A percentile compares a stretch with the other conserved stretches of the same genome.
phyloP scores from a whole-genome alignment of 192 early-diverging fungal genomes.

The Chytriomyces confervae region DNA sequence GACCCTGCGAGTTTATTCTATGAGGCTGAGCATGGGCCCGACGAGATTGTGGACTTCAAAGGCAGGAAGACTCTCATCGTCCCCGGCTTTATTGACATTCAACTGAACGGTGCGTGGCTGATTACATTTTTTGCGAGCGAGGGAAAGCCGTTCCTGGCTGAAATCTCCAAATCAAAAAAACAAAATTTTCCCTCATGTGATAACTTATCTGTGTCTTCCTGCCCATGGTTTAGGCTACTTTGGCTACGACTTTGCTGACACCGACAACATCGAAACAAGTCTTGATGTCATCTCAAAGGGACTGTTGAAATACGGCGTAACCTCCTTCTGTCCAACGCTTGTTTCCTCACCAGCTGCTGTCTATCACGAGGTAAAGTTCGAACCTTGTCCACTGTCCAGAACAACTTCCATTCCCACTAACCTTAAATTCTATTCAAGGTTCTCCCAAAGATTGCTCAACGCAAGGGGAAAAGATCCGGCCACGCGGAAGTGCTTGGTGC shows the following conservation, averaged over 20 bases:
- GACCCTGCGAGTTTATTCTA: conserved; percentile 76
- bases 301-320: conserved; percentile 78
- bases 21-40: conserved; percentile 65
- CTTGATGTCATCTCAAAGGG: conserved; percentile 74
- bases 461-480: conserved; percentile 62
- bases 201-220: no score
- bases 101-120: conserved; percentile 73
- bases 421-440: conserved; percentile 56
- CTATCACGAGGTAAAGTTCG: conserved; percentile 59
- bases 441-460: conserved; percentile 65
- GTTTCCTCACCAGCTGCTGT: conserved; percentile 75
- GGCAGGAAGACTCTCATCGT: conserved; percentile 66
- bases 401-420: neutral
- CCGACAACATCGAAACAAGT: conserved; percentile 65
- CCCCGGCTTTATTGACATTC: conserved; percentile 80
- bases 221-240: conserved; percentile 41
- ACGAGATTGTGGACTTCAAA: conserved; percentile 72
- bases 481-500: conserved; percentile 74
- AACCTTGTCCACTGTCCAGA: neutral
- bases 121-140: neutral
- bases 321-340: conserved; percentile 81
- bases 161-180: no score
- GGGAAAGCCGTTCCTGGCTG: neutral
- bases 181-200: no score
- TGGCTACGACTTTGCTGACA: conserved; percentile 78